Conservation (phyloP, 495 filamentous ascomycete species). For the Hamigera avellanea region DNA sequence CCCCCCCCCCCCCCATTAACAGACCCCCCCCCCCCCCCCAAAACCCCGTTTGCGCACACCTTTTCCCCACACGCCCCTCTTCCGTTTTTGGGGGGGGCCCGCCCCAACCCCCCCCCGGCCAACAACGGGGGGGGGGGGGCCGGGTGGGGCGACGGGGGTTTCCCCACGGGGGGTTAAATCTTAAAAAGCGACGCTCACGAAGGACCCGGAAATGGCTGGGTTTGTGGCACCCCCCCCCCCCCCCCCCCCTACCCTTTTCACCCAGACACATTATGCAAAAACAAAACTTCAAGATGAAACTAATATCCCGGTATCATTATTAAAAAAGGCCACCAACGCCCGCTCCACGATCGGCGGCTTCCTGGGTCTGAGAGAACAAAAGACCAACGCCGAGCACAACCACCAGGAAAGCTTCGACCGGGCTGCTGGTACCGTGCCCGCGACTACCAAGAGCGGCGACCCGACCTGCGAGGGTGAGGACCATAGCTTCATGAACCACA, state of each 20-base stretch:
- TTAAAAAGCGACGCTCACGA: constrained; percentile 2
- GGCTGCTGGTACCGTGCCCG: not conserved
- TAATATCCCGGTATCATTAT: not conserved
- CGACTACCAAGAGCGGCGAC: constrained; percentile 5
- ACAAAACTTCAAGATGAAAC: not conserved
- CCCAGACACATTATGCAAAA: not conserved
- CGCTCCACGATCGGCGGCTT: constrained; percentile 18
- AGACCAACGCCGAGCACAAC: constrained; percentile 15
- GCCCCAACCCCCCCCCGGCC: constrained; percentile 20
- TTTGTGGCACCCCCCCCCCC: constrained; percentile 4
- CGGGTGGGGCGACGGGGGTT: constrained; percentile 12
- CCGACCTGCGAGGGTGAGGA: constrained; percentile 22
- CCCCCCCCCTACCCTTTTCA: no score
- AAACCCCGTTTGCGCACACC: no score
- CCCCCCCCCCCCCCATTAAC: no score
- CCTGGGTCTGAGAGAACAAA: constrained; percentile 22
- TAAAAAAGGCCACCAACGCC: constrained; percentile 12
- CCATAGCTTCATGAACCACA: constrained; percentile 22
- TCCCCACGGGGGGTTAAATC: constrained; percentile 8
- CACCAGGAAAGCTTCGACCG: constrained; percentile 10
- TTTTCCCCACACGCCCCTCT: no score
- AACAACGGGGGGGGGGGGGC: constrained; percentile 17
- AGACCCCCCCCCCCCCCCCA: no score
- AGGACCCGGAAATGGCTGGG: constrained; percentile 17
- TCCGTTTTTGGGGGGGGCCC: constrained; percentile 17